Evolutionary conservation across 345 rosid species (phyloP).

Genomic region (Brassica rapa): DNA sequence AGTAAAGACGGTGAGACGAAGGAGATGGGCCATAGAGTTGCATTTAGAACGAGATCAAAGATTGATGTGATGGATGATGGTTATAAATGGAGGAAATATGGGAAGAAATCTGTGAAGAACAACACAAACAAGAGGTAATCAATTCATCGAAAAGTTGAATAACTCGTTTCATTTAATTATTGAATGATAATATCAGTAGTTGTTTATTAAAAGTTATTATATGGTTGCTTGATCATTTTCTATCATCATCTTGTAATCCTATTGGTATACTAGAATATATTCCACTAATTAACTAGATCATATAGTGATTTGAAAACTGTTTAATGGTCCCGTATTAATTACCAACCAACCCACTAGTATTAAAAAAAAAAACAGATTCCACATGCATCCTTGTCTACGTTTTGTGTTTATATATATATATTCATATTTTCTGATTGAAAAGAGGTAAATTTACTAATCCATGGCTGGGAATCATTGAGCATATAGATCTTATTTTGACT

Average conservation of each 20-base stretch:
- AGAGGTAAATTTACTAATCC: not conserved
- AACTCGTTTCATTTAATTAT: not conserved
- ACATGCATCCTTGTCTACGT: slow-evolving; percentile 19
- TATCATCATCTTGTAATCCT: slow-evolving; percentile 12
- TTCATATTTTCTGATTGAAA: not conserved
- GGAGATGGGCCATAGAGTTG: slow-evolving; percentile 56
- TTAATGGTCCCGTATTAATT: slow-evolving; percentile 28
- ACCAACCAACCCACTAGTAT: slow-evolving; percentile 40
- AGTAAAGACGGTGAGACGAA: slow-evolving; percentile 43
- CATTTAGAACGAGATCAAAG: slow-evolving; percentile 81
- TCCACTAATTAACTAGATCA: slow-evolving; percentile 27
- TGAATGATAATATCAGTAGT: not conserved
- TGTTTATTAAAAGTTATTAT: not conserved
- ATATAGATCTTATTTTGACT: not conserved
- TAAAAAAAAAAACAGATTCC: slow-evolving; percentile 1
- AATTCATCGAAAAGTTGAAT: not conserved
- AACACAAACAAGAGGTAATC: slow-evolving; percentile 81
- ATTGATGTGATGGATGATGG: slow-evolving; percentile 92
- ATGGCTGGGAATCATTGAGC: slow-evolving; percentile 14
- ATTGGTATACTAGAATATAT: slow-evolving; percentile 12
- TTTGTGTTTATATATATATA: slow-evolving; percentile 5
- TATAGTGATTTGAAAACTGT: slow-evolving; percentile 28
- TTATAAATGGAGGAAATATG: slow-evolving; percentile 92
- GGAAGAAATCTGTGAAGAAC: slow-evolving; percentile 89
- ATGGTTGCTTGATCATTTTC: slow-evolving; percentile 17